Evolutionary conservation across 2,329 filamentous ascomycete species (phyloP).

Genomic region (Blastomyces silverae): DNA sequence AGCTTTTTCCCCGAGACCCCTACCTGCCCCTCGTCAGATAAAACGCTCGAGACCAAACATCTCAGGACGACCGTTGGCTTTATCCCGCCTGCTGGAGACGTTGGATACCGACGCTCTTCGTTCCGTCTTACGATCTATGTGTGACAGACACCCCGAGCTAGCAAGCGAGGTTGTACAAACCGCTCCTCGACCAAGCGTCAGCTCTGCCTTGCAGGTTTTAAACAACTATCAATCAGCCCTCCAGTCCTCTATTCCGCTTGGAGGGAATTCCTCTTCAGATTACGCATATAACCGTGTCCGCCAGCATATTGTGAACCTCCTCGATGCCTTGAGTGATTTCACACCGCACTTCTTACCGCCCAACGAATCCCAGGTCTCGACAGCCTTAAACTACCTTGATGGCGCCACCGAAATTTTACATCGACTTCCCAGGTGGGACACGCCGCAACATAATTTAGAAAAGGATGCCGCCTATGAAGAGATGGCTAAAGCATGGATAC

Average conservation of each 20-base stretch:
- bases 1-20: slow-evolving; percentile 60
- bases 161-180: slow-evolving; percentile 74
- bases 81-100: slow-evolving; percentile 83
- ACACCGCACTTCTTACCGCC: slow-evolving; percentile 93
- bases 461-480: slow-evolving; percentile 96
- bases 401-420: slow-evolving; percentile 87
- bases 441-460: slow-evolving; percentile 78
- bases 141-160: slow-evolving; percentile 80
- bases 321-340: slow-evolving; percentile 88
- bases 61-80: slow-evolving; percentile 57
- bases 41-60: slow-evolving; percentile 64
- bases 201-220: slow-evolving; percentile 72
- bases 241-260: slow-evolving; percentile 72
- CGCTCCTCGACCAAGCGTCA: slow-evolving; percentile 79
- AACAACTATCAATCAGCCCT: slow-evolving; percentile 73
- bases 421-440: slow-evolving; percentile 83
- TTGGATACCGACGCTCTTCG: slow-evolving; percentile 79
- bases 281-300: slow-evolving; percentile 93
- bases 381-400: slow-evolving; percentile 81
- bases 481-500: slow-evolving; percentile 84
- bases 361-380: slow-evolving; percentile 73
- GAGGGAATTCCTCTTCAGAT: slow-evolving; percentile 77
- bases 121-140: slow-evolving; percentile 80
- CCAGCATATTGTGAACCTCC: slow-evolving; percentile 67
- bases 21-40: slow-evolving; percentile 61